Evolutionary conservation across 768 basidiomycete species (phyloP).

Genomic region (Lentinula guzmanii): DNA sequence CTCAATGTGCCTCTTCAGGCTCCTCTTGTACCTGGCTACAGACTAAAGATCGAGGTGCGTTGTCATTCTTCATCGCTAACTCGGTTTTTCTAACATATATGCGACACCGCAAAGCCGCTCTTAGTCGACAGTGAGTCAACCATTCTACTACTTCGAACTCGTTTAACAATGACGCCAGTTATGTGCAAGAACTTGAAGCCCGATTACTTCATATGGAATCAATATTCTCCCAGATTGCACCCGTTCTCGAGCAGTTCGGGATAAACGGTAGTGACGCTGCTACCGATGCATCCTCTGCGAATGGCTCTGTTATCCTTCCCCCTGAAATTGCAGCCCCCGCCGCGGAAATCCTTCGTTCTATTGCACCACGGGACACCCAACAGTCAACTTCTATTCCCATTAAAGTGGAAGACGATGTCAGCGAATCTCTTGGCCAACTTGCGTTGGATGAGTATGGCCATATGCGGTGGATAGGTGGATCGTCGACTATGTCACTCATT

Average conservation of each 20-base stretch:
- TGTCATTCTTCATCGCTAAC: background rate
- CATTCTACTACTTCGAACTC: constrained; percentile 6
- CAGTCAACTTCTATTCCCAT: constrained; percentile 38
- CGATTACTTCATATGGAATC: constrained; percentile 84
- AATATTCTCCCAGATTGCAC: constrained; percentile 77
- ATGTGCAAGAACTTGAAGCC: constrained; percentile 89
- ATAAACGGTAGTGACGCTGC: constrained; percentile 39
- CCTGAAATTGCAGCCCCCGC: constrained; percentile 30
- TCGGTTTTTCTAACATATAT: background rate
- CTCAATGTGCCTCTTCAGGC: constrained; percentile 69
- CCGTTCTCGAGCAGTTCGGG: constrained; percentile 69
- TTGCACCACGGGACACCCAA: constrained; percentile 23
- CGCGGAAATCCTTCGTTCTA: constrained; percentile 28
- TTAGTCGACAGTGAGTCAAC: constrained; percentile 77
- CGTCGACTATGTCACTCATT: constrained; percentile 88
- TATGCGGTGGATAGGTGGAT: constrained; percentile 89
- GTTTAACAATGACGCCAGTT: constrained; percentile 38
- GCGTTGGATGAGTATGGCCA: constrained; percentile 87
- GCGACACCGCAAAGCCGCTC: constrained; percentile 40
- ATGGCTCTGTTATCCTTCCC: constrained; percentile 14
- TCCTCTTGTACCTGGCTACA: constrained; percentile 86
- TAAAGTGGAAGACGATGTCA: constrained; percentile 69
- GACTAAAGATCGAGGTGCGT: constrained; percentile 65
- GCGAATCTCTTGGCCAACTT: constrained; percentile 81
- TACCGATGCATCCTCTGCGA: constrained; percentile 23